Conservation (phyloP, 2,329 filamentous ascomycete species). For the Microcera coccophila region DNA sequence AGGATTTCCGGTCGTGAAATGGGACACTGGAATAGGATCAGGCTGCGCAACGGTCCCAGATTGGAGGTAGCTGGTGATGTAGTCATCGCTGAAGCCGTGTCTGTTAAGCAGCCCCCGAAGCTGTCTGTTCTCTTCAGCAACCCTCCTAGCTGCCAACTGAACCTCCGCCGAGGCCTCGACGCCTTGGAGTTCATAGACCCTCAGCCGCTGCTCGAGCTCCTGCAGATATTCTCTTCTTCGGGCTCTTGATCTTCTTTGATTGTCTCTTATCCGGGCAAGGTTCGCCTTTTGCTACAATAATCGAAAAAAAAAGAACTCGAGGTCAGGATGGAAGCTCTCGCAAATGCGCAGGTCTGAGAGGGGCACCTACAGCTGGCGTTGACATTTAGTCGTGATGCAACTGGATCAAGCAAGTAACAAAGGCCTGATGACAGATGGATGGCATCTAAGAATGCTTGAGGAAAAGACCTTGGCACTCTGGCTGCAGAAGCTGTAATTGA, state of each 20-base stretch:
- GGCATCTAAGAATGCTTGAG: conserved; percentile 21
- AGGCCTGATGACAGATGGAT: conserved; percentile 10
- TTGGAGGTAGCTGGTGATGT: conserved; percentile 45
- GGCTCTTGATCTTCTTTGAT: conserved; percentile 71
- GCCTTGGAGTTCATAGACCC: conserved; percentile 60
- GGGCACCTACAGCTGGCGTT: conserved; percentile 28
- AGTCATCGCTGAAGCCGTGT: conserved; percentile 54
- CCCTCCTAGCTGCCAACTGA: conserved; percentile 63
- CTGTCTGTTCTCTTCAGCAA: conserved; percentile 65
- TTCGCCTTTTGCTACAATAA: conserved; percentile 39
- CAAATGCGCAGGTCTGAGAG: conserved; percentile 5
- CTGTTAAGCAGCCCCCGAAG: conserved; percentile 57
- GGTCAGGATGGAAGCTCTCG: conserved; percentile 1
- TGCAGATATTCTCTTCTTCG: conserved; percentile 69
- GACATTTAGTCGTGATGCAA: conserved; percentile 30
- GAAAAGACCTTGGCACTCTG: conserved; percentile 8
- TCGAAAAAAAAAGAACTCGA: conserved; percentile 10
- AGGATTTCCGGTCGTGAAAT: conserved; percentile 20
- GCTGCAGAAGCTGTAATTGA: conserved; percentile 4
- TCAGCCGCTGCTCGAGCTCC: conserved; percentile 60
- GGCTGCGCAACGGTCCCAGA: conserved; percentile 14
- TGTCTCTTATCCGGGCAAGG: conserved; percentile 63
- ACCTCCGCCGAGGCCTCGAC: conserved; percentile 68
- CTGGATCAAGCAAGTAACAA: conserved; percentile 13
- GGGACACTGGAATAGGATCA: conserved; percentile 18